Conservation (phyloP, 2,329 filamentous ascomycete genomes). For the Dactylellina drechsleri region DNA sequence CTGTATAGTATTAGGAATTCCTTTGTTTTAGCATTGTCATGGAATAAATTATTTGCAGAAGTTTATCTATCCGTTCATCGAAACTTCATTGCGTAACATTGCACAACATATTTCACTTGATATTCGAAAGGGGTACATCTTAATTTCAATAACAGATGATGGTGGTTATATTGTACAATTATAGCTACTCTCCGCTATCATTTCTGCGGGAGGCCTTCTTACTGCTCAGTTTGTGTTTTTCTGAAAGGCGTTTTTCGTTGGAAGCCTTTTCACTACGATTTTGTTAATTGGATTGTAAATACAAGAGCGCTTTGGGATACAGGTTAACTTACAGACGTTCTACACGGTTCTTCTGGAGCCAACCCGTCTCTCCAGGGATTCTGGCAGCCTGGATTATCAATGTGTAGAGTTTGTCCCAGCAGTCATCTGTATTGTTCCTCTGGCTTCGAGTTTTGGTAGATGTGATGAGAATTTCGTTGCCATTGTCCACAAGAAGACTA, state of each 20-base stretch:
- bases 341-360: conserved; percentile 21
- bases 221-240: conserved; percentile 26
- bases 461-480: conserved; percentile 28
- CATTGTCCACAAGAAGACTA: conserved; percentile 21
- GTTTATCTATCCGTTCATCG: no score
- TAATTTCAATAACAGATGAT: no score
- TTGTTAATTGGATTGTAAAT: no score
- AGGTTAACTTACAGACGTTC: conserved; percentile 28
- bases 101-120: no score
- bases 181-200: not conserved
- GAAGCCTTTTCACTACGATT: not conserved
- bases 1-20: not conserved
- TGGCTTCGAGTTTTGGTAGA: conserved; percentile 37
- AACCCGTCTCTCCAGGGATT: conserved; percentile 17
- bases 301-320: no score
- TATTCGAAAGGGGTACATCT: no score
- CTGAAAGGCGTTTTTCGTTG: conserved; percentile 18
- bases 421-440: conserved; percentile 23
- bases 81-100: no score
- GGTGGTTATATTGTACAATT: no score
- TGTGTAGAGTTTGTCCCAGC: conserved; percentile 31
- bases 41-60: no score
- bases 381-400: conserved; percentile 2
- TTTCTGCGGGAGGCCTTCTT: conserved; percentile 28
- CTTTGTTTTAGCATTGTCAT: not conserved